Evolutionary conservation across 1,139 yeast genomes (phyloP).

Genomic region (Yamadazyma sp.): DNA sequence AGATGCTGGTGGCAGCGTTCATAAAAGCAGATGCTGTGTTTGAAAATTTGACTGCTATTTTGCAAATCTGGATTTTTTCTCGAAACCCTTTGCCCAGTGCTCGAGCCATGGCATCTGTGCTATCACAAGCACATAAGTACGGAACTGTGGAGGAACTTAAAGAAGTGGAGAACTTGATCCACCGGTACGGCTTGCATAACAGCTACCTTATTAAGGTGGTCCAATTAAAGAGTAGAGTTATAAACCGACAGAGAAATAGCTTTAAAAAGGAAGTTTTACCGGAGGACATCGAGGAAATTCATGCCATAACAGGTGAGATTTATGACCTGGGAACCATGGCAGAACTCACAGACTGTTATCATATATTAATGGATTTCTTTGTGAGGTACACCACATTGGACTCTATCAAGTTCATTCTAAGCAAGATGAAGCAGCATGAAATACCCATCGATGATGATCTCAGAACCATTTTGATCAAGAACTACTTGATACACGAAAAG

Average conservation of each 20-base stretch:
- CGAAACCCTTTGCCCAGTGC: conserved; percentile 26
- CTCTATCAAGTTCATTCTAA: conserved; percentile 24
- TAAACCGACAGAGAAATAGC: conserved; percentile 24
- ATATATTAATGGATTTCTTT: conserved; percentile 15
- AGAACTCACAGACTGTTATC: conserved; percentile 15
- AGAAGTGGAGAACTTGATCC: conserved; percentile 22
- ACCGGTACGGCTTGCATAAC: conserved; percentile 20
- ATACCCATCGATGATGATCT: conserved; percentile 18
- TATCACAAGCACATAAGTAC: conserved; percentile 30
- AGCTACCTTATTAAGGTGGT: conserved; percentile 26
- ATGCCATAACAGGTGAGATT: conserved; percentile 18
- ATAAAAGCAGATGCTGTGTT: conserved; percentile 31
- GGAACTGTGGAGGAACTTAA: conserved; percentile 30
- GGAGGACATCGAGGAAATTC: conserved; percentile 25
- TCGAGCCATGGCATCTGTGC: conserved; percentile 25
- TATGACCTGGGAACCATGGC: conserved; percentile 10
- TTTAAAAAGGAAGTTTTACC: conserved; percentile 25
- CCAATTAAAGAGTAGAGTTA: conserved; percentile 26
- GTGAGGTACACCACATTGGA: conserved; percentile 19
- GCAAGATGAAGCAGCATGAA: conserved; percentile 24
- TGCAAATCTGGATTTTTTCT: conserved; percentile 30
- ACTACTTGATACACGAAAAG: conserved; percentile 25
- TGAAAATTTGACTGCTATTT: conserved; percentile 27
- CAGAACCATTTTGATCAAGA: conserved; percentile 23
- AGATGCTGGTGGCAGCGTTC: conserved; percentile 24